These are phyloP conservation scores for Davidsoniella virescens DNA, from an alignment of 2,329 filamentous ascomycete genomes.

Conservation along the genomic window DNA sequence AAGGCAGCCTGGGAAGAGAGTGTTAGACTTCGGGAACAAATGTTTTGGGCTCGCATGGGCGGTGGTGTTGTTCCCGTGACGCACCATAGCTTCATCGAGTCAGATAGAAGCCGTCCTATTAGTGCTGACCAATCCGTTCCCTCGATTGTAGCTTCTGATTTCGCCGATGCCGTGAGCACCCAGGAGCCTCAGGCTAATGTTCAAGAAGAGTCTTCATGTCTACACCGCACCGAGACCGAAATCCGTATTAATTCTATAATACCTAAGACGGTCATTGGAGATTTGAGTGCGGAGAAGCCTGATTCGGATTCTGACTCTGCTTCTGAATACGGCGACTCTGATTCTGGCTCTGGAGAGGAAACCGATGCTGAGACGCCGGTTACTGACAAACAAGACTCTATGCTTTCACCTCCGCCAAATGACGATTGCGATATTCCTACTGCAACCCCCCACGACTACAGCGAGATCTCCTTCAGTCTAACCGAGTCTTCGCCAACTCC, in stretches of 20 bases:
- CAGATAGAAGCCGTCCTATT: slow-evolving; percentile 19
- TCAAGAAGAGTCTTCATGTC: too few species aligned
- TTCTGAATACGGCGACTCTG: slow-evolving; percentile 3
- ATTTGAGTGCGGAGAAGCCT: background rate
- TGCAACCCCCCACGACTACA: slow-evolving; percentile 8
- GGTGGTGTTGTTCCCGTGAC: slow-evolving; percentile 67
- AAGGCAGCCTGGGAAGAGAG: slow-evolving; percentile 90
- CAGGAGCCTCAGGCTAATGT: too few species aligned
- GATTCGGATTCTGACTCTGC: background rate
- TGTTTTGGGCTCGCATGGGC: slow-evolving; percentile 92
- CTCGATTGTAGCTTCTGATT: slow-evolving; percentile 7
- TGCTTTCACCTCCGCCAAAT: background rate
- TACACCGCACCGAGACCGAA: background rate
- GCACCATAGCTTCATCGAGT: background rate
- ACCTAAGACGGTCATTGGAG: too few species aligned
- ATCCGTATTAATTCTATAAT: too few species aligned
- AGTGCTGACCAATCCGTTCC: slow-evolving; percentile 18
- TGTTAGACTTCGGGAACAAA: slow-evolving; percentile 72
- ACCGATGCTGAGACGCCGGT: slow-evolving; percentile 8
- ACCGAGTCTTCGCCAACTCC: slow-evolving; percentile 3
- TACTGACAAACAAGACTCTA: slow-evolving; percentile 1
- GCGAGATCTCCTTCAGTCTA: slow-evolving; percentile 9
- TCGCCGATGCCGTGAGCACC: background rate
- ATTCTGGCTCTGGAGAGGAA: slow-evolving; percentile 5
- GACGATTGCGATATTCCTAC: slow-evolving; percentile 4